A percentile compares a stretch with the other conserved stretches of the same genome.
Conservation (phyloP, 805 yeast species). For the Saturnispora zaruensis region DNA sequence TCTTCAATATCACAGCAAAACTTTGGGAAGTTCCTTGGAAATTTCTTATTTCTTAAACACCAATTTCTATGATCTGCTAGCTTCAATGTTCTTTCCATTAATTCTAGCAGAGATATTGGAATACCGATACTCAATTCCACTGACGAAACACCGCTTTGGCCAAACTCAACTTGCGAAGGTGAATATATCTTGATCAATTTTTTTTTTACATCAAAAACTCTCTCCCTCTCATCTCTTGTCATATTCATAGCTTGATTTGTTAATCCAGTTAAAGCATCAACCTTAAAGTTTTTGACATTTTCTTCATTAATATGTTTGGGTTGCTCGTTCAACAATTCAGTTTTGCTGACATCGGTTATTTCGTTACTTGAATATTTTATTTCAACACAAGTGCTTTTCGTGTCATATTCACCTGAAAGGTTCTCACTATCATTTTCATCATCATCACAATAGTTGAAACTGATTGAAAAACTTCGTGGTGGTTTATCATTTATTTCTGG, state of each 20-base stretch:
- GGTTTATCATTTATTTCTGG: constrained; percentile 27
- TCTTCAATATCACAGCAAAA: constrained; percentile 50
- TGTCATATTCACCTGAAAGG: not conserved
- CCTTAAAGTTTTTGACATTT: not conserved
- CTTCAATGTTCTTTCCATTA: constrained; percentile 38
- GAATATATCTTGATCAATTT: constrained; percentile 14
- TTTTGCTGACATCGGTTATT: not conserved
- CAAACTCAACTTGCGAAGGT: constrained; percentile 14
- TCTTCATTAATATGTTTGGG: not conserved
- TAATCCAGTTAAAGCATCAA: constrained; percentile 19
- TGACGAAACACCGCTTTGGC: constrained; percentile 14
- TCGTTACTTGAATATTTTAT: not conserved
- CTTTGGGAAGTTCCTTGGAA: constrained; percentile 47
- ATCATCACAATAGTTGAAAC: constrained; percentile 18
- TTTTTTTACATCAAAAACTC: constrained; percentile 1
- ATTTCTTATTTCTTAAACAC: constrained; percentile 33
- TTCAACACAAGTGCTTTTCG: not conserved
- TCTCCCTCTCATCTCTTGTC: constrained; percentile 12
- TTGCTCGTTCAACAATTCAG: not conserved
- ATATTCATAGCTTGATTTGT: constrained; percentile 7
- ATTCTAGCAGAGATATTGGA: constrained; percentile 37
- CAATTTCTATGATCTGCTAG: constrained; percentile 46
- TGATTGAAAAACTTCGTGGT: constrained; percentile 25
- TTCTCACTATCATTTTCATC: constrained; percentile 9
- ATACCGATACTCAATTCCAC: constrained; percentile 40